phyloP scores from a whole-genome alignment of 768 basidiomycete genomes.

The Leccinum boreale region DNA sequence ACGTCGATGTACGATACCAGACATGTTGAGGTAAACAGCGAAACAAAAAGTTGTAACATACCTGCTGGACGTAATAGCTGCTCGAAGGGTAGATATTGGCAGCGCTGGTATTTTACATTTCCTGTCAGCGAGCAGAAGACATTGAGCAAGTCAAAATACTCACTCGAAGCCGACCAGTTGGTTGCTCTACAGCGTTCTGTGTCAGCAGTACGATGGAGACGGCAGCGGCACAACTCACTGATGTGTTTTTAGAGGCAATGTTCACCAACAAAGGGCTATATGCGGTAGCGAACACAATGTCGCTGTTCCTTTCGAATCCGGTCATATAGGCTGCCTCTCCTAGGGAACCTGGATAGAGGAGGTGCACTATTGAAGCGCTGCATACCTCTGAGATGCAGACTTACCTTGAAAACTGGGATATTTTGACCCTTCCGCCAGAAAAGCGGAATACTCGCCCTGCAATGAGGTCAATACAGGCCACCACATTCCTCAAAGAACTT shows the following conservation, averaged over 20 bases:
- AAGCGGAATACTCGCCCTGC: conserved; percentile 53
- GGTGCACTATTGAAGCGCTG: not conserved
- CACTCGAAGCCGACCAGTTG: conserved; percentile 60
- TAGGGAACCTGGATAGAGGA: conserved; percentile 35
- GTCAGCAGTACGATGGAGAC: not conserved
- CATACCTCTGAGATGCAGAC: conserved; percentile 1
- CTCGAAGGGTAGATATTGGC: conserved; percentile 11
- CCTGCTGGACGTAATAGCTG: conserved; percentile 28
- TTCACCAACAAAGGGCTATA: conserved; percentile 57
- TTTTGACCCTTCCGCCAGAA: conserved; percentile 45
- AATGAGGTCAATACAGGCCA: not conserved
- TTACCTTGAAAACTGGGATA: conserved; percentile 54
- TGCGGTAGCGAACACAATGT: conserved; percentile 57
- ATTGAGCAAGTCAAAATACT: conserved; percentile 17
- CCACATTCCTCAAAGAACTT: not conserved
- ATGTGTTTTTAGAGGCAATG: conserved; percentile 39
- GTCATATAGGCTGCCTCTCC: conserved; percentile 68
- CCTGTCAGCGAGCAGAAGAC: not conserved
- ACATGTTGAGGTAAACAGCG: not conserved
- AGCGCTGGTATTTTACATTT: conserved; percentile 35
- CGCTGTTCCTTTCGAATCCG: conserved; percentile 55
- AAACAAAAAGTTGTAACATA: conserved; percentile 10
- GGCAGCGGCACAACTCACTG: conserved; percentile 37
- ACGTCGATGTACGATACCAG: not conserved
- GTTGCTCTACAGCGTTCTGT: conserved; percentile 33